phyloP scores from a whole-genome alignment of 345 rosid genomes.

The Anastatica hierochuntica region DNA sequence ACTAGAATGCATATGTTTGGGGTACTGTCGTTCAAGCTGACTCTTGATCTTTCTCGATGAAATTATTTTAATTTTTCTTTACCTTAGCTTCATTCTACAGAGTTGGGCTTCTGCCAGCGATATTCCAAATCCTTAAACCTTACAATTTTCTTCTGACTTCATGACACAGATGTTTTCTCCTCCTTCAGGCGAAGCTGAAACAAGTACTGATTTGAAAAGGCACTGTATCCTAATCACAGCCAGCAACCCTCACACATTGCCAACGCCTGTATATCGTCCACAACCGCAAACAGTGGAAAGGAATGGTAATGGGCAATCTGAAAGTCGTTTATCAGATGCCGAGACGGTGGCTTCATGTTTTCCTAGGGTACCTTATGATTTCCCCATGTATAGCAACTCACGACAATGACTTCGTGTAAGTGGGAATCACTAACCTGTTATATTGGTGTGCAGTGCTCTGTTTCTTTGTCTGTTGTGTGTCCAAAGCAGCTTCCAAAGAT shows the following conservation, averaged over 20 bases:
- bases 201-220: constrained; percentile 57
- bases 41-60: background rate
- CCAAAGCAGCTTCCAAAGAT: constrained; percentile 89
- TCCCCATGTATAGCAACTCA: background rate
- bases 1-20: background rate
- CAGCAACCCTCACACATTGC: constrained; percentile 82
- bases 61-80: background rate
- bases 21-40: background rate
- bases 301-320: constrained; percentile 46
- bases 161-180: constrained; percentile 63
- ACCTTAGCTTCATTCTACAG: background rate
- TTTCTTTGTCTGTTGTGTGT: constrained; percentile 81
- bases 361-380: constrained; percentile 39
- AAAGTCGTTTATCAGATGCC: constrained; percentile 75
- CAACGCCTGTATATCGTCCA: constrained; percentile 88
- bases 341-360: constrained; percentile 78
- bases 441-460: constrained; percentile 51
- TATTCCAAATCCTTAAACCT: constrained; percentile 4
- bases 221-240: constrained; percentile 90
- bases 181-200: constrained; percentile 59
- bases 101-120: constrained; percentile 10
- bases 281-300: constrained; percentile 47
- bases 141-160: constrained; percentile 18
- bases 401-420: background rate
- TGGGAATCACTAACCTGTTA: constrained; percentile 20